phyloP scores from a whole-genome alignment of 169 alveolate species.

The Pseudocohnilembus persalinus region DNA sequence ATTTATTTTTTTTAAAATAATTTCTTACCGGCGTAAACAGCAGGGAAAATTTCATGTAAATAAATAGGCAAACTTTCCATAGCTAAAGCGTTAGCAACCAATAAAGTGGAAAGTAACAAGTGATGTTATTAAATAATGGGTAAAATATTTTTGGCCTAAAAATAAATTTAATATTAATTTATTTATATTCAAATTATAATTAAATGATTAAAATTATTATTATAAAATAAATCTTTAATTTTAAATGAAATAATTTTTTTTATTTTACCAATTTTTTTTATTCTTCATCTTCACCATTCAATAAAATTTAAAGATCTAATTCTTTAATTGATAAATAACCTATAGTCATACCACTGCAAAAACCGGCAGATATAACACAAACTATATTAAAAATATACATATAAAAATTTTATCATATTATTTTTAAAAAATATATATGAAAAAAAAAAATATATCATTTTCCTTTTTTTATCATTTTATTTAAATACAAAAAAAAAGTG shows the following conservation, averaged over 20 bases:
- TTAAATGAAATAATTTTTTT: no score
- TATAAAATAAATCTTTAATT: neutral
- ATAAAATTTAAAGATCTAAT: conserved; percentile 83
- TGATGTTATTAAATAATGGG: conserved; percentile 86
- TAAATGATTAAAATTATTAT: no score
- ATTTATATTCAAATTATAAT: neutral
- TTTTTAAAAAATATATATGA: no score
- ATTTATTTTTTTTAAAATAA: no score
- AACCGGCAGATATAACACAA: conserved; percentile 83
- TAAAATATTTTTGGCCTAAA: conserved; percentile 63
- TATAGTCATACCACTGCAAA: conserved; percentile 92
- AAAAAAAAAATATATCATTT: no score
- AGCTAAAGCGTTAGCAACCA: conserved; percentile 89
- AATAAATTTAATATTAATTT: neutral
- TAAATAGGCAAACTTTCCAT: conserved; percentile 94
- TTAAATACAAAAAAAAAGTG: no score
- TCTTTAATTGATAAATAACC: conserved; percentile 92
- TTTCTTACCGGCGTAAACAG: conserved; percentile 62
- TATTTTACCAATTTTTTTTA: conserved; percentile 73
- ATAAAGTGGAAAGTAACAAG: conserved; percentile 86
- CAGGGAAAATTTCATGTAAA: conserved; percentile 87
- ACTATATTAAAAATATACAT: no score
- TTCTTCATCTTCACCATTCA: conserved; percentile 79
- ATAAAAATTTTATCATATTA: no score
- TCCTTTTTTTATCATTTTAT: no score